Conservation (phyloP, 83 land plant genomes). For the Diphasiastrum complanatum region DNA sequence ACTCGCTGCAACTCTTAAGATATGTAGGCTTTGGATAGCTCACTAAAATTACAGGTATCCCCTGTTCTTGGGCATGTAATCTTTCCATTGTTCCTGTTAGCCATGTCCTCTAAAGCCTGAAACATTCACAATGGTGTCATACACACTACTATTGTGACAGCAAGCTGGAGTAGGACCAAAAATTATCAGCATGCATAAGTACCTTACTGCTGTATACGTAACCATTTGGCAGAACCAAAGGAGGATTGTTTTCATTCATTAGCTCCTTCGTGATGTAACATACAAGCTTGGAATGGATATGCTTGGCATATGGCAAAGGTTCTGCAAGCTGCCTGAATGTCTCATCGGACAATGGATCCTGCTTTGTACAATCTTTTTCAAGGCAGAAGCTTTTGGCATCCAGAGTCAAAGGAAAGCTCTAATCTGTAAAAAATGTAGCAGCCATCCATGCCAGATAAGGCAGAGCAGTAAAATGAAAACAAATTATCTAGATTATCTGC, state of each 20-base stretch:
- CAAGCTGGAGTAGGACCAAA: too few species aligned
- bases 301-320: slow-evolving; percentile 90
- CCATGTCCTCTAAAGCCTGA: slow-evolving; percentile 98
- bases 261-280: slow-evolving; percentile 91
- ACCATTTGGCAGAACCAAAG: slow-evolving; percentile 92
- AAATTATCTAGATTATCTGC: too few species aligned
- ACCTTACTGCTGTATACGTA: slow-evolving; percentile 97
- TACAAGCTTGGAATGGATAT: slow-evolving; percentile 93
- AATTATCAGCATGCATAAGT: too few species aligned
- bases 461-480: too few species aligned
- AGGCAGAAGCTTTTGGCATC: slow-evolving; percentile 70
- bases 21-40: slow-evolving; percentile 74
- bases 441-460: too few species aligned
- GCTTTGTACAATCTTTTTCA: slow-evolving; percentile 83
- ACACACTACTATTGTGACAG: too few species aligned
- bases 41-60: slow-evolving; percentile 55
- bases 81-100: slow-evolving; percentile 61
- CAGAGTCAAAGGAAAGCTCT: too few species aligned
- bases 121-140: background rate
- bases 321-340: slow-evolving; percentile 65
- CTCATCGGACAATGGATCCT: slow-evolving; percentile 90
- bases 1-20: too few species aligned
- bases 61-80: slow-evolving; percentile 92
- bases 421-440: too few species aligned
- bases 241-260: slow-evolving; percentile 96